phyloP scores from a whole-genome alignment of 169 alveolate species.

The Cryptosporidium parvum region DNA sequence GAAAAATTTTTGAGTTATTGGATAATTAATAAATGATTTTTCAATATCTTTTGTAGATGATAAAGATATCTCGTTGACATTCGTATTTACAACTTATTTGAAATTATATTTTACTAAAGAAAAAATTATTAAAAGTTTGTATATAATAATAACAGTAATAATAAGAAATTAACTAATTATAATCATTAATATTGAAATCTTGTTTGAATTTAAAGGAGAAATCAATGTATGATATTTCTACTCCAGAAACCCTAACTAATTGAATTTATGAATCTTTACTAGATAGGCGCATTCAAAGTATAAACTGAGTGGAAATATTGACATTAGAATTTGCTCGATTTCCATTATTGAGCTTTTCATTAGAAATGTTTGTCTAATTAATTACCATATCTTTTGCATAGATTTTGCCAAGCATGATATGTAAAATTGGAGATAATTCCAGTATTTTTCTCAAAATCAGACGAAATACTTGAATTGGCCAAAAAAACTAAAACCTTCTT shows the following conservation, averaged over 20 bases:
- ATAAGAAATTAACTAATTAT: too few species aligned
- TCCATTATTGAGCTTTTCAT: background rate
- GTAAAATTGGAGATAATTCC: conserved; percentile 65
- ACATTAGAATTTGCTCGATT: too few species aligned
- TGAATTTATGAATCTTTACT: too few species aligned
- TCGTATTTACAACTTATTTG: too few species aligned
- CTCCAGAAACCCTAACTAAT: background rate
- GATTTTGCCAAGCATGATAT: conserved; percentile 8
- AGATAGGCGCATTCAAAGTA: background rate
- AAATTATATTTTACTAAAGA: background rate
- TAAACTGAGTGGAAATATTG: background rate
- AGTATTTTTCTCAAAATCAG: conserved; percentile 38
- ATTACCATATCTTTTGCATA: background rate
- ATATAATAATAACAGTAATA: too few species aligned
- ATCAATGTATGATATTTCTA: too few species aligned
- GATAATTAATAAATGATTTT: conserved; percentile 77
- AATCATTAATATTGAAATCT: background rate
- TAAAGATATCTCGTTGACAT: background rate
- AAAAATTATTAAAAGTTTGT: too few species aligned
- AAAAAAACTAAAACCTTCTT: conserved; percentile 19
- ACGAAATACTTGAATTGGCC: background rate
- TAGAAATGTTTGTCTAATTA: background rate
- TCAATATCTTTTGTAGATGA: background rate
- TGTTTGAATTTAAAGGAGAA: background rate
- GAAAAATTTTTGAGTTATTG: conserved; percentile 86